Evolutionary conservation across 805 yeast species (phyloP), one percentile per base, ranked within the genome.

Genomic region (Candida qinlingensis): DNA sequence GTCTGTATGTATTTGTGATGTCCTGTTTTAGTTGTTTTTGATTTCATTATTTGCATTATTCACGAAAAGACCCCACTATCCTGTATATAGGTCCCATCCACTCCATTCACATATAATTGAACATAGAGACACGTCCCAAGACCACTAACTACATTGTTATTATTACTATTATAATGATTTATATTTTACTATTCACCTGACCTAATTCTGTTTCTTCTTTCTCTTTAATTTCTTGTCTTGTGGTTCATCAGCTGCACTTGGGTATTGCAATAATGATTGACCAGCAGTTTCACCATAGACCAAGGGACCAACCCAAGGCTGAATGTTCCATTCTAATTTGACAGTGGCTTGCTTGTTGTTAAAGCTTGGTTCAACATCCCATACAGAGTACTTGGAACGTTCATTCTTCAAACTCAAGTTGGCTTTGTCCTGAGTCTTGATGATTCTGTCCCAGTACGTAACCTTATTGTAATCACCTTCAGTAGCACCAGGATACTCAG

Each of bases 391-490:
- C 66, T 88, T 87, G 1, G 91, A 77, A 54, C 78, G 78, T 40
- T 69, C 75, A 52, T 79, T 75, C 8, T 59, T 63, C 51, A 88
- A 66, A 19, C 69, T 58, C 13, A 92, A 50, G 7, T 66, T 61
- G 0, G 97, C 94, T 27, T 80, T 77, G 2, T 79, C 77, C 55
- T 73, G 75, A 28, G 65, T 54, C 1, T 76, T 71, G 55, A 92
- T 80, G 56, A 92, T 92, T 55, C 77, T 77, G 68, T 92, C 98
- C 99, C 99, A 92, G 61, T 87, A 82, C 0, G 92, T 85, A 37
- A 91, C 87, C 54, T 82, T 81, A 65, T 83, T 85, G 3, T 65
- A 62, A n/a, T 77, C 67, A 2, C 49, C 59, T 48, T 66, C 65
- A 39, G 64, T 28, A 44, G 60, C 61, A 1, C 72, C 74, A 39